Evolutionary conservation across 1,284 basidiomycete species (phyloP).

Genomic region (Cutaneotrichosporon sp.): DNA sequence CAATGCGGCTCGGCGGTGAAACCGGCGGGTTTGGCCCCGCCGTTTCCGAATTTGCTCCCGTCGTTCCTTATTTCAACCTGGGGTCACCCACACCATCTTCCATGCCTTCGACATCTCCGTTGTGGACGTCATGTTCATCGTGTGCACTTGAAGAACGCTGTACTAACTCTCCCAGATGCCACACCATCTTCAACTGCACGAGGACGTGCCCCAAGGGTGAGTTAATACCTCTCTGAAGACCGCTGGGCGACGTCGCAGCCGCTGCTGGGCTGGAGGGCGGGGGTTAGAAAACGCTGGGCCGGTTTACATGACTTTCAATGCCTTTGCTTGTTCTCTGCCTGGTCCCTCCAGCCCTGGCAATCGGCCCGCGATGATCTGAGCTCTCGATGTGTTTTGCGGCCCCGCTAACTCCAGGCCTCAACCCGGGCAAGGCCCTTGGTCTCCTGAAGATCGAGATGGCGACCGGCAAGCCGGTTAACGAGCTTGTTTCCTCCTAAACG

Average conservation of each 20-base stretch:
- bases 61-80: neutral
- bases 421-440: conserved; percentile 74
- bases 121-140: no score
- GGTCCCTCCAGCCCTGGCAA: no score
- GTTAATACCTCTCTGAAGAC: no score
- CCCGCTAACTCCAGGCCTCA: conserved; percentile 52
- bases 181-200: conserved; percentile 91
- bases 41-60: neutral
- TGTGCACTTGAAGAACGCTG: no score
- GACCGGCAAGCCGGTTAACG: conserved; percentile 50
- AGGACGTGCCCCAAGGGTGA: conserved; percentile 93
- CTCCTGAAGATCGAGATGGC: conserved; percentile 86
- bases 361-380: no score
- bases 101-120: neutral
- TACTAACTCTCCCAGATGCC: conserved; percentile 63
- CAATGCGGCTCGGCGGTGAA: no score
- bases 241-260: no score
- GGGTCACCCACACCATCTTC: neutral
- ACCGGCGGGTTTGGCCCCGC: no score
- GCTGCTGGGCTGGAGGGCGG: no score
- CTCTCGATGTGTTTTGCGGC: neutral
- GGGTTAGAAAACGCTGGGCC: no score
- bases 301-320: no score
- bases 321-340: no score
- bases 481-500: neutral